Evolutionary conservation across 2,329 filamentous ascomycete species (phyloP), one percentile per base, ranked within the genome.

Genomic region (Aspergillus arachidicola): DNA sequence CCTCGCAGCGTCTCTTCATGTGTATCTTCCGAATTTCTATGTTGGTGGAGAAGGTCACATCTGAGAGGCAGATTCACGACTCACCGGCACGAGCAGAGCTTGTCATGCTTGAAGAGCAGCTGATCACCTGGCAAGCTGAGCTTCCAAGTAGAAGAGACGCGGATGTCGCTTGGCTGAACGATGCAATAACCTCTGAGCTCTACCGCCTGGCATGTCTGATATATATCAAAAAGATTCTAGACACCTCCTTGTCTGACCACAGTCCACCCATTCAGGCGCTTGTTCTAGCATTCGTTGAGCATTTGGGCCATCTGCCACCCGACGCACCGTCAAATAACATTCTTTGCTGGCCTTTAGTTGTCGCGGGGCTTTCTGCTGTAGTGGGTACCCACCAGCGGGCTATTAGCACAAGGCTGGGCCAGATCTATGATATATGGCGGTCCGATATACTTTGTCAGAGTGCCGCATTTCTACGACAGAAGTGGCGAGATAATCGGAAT

Each of bases 131-230:
- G n/a, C 19, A 12, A 46, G 2, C 6, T 11, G 43, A 46, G 11
- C n/a, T 11, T 19, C 26, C 21, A 0, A 21, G 10, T 12, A n/a
- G 28, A 5, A 6, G 32, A 14, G 16, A 53, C n/a, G 45, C 38
- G 28, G 34, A 59, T n/a, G 21, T 57, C 12, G 34, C 59, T 23
- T 53, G 57, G 36, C 36, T 45, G 7, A 48, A 46, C 14, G 60
- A 64, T 41, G 51, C 36, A 16, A 45, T 59, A 6, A 51, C 53
- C 34, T 62, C 58, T 21, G 50, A 59, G 16, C 28, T 62, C 2
- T 64, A 62, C 60, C 43, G 63, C 4, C 30, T 64, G 1, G 60
- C 60, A 1, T 62, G 60, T 48, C 43, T 62, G 12, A 43, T 64
- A 16, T 51, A 41, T 21, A 48, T 58, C 26, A 54, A 32, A n/a